phyloP scores from a whole-genome alignment of 345 rosid species.

The Aquilaria malaccensis region DNA sequence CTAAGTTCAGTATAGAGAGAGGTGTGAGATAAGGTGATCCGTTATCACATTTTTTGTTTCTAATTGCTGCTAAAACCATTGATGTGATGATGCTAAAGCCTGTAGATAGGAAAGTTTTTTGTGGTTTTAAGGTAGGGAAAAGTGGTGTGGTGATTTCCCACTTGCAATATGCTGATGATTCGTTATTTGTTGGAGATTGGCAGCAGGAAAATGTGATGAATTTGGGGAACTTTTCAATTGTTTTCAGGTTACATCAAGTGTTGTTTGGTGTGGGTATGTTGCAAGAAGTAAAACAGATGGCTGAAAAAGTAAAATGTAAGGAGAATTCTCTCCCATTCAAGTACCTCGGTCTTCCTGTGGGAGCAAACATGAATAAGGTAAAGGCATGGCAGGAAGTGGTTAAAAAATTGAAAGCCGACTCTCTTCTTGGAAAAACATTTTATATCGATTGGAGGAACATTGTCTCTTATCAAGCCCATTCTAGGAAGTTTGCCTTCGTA shows the following conservation, averaged over 20 bases:
- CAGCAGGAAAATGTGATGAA: too few species aligned
- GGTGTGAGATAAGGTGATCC: neutral
- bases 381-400: neutral
- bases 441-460: neutral
- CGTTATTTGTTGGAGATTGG: neutral
- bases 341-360: neutral
- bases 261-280: neutral
- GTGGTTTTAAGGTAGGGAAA: neutral
- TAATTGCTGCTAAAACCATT: neutral
- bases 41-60: neutral
- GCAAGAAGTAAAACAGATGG: too few species aligned
- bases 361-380: neutral
- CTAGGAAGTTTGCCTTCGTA: neutral
- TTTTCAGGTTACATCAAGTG: neutral
- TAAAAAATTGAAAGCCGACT: neutral
- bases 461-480: neutral
- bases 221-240: neutral
- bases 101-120: neutral
- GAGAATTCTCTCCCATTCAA: neutral
- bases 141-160: neutral
- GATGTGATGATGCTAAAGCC: neutral
- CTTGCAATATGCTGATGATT: neutral
- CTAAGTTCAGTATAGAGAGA: neutral
- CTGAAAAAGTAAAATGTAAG: neutral
- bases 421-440: neutral